Base-by-base conservation (phyloP, 2,329 filamentous ascomycete species). In the Penicillium hordei region DNA sequence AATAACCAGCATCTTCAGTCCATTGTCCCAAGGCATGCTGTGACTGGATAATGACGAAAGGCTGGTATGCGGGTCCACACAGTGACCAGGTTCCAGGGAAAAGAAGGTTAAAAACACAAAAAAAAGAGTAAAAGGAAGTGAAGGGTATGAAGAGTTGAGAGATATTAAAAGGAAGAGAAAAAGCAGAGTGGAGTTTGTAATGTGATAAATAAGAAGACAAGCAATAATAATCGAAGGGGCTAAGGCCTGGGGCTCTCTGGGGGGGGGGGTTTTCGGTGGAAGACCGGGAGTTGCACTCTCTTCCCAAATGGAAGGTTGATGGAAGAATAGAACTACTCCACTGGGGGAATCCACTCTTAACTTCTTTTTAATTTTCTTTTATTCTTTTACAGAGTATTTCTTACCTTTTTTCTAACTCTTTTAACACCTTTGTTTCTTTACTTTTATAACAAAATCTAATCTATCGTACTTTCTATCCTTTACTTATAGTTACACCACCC, bases 21-120 rank as follows among this genome's bases (percentile, higher is more conserved):
- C 68, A 74, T 72, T 58, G 61, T 70, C 61, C 62, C 65, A 66
- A 66, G 66, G 65, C 71, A 74, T 75, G 64, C 49, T 45, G 49
- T 52, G 50, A 52, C 49, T 52, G 49, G 39, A 45, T 36, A 70
- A 66, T 64, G 65, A 57, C 60, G 60, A 61, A 56, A 58, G 54
- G 49, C 51, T 55, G 58, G 65, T 65, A 64, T 64, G 60, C 58
- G 53, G 57, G 56, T 59, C 60, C 62, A 63, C 61, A 55, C 51
- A 53, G 33, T 46, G 38, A 63, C 58, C 60, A 59, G 60, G 58
- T 63, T 55, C 51, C 53, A 51, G 62, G 58, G 57, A 53, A 65
- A 59, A 60, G 62, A 59, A 52, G 40, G 31, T 27, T 27, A 39
- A 31, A 21, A 45, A 40, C 33, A 40, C 33, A 40, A 19, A 40